A percentile compares a stretch with the other conserved stretches of the same genome.
These are phyloP conservation scores for Cardiospermum halicacabum DNA, from an alignment of 345 rosid species.

Conservation along the genomic window DNA sequence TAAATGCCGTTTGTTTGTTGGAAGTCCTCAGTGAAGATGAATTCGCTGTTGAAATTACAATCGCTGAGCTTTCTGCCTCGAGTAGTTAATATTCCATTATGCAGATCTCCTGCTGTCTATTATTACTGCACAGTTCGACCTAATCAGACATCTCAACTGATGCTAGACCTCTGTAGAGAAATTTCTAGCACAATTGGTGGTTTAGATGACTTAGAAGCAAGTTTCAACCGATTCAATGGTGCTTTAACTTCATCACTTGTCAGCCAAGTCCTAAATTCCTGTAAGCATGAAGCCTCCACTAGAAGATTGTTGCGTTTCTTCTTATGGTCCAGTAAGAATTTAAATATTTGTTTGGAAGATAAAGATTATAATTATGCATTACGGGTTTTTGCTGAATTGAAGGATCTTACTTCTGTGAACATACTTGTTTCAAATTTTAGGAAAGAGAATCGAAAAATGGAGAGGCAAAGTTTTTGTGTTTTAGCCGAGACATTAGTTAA, in stretches of 20 bases:
- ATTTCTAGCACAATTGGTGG: constrained; percentile 64
- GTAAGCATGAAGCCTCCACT: constrained; percentile 53
- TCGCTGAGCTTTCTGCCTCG: constrained; percentile 15
- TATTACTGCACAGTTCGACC: constrained; percentile 17
- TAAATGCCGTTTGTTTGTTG: constrained; percentile 36
- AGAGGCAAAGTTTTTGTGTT: constrained; percentile 51
- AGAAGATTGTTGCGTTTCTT: constrained; percentile 74
- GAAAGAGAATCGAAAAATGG: constrained; percentile 54
- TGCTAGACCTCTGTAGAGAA: constrained; percentile 39
- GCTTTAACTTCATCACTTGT: constrained; percentile 42
- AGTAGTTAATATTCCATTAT: constrained; percentile 1
- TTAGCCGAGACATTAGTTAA: constrained; percentile 67
- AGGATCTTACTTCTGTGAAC: constrained; percentile 57
- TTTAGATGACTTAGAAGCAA: constrained; percentile 72
- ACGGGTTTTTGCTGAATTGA: constrained; percentile 63
- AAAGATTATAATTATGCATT: constrained; percentile 60
- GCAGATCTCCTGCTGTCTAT: constrained; percentile 11
- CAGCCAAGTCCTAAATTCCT: constrained; percentile 41
- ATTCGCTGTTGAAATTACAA: constrained; percentile 20
- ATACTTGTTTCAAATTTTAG: constrained; percentile 63
- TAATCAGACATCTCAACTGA: constrained; percentile 16
- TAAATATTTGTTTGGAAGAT: constrained; percentile 36
- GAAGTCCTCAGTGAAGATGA: constrained; percentile 38
- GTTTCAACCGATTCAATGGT: constrained; percentile 32
- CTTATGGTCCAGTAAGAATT: constrained; percentile 58